Conservation (phyloP, 306 rosid species). For the Glycine tomentella region DNA sequence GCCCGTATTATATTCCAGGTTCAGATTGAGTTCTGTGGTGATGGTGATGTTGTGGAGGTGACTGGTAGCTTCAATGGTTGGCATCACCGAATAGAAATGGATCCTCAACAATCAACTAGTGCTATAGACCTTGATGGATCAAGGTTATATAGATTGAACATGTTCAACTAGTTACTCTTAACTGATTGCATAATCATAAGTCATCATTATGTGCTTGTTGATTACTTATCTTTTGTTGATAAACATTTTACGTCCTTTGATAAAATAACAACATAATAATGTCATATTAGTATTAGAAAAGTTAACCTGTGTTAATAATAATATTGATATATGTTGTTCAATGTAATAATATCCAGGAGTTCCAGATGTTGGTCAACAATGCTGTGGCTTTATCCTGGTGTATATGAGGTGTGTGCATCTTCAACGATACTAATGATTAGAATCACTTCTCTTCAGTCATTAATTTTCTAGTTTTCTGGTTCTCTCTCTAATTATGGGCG, state of each 20-base stretch:
- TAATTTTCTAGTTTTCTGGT: constrained; percentile 14
- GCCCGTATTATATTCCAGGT: constrained; percentile 61
- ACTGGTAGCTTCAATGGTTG: constrained; percentile 97
- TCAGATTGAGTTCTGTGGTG: constrained; percentile 67
- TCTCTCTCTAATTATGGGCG: neutral
- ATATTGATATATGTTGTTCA: constrained; percentile 45
- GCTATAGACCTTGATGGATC: constrained; percentile 53
- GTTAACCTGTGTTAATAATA: neutral
- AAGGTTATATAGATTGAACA: constrained; percentile 57
- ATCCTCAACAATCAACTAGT: constrained; percentile 62
- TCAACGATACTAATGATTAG: constrained; percentile 7
- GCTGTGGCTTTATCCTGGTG: constrained; percentile 97
- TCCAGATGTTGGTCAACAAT: constrained; percentile 73
- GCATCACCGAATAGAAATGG: constrained; percentile 84
- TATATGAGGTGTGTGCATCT: constrained; percentile 78
- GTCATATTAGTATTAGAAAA: constrained; percentile 19
- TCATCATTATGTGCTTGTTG: constrained; percentile 26
- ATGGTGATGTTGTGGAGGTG: constrained; percentile 86
- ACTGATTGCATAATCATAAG: no score
- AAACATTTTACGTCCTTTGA: constrained; percentile 23
- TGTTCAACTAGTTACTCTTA: constrained; percentile 18
- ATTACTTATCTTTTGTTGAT: constrained; percentile 12
- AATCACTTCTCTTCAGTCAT: neutral
- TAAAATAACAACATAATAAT: constrained; percentile 10
- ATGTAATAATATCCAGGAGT: constrained; percentile 54